A percentile compares a stretch with the other conserved stretches of the same genome.
Conservation (phyloP, 2,329 filamentous ascomycete genomes). For the Fusarium stilboides region DNA sequence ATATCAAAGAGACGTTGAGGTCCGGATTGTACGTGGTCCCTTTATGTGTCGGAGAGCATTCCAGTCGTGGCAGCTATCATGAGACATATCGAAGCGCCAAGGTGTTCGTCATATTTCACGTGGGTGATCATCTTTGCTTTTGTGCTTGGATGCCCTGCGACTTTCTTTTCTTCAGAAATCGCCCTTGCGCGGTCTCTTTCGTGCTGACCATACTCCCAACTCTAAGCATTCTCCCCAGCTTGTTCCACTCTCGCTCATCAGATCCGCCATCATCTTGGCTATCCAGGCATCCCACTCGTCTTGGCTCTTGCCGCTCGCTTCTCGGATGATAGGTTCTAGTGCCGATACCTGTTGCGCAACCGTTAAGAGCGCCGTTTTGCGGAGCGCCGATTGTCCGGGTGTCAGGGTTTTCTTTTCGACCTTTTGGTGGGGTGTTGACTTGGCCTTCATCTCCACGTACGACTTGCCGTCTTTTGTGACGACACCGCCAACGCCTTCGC, state of each 20-base stretch:
- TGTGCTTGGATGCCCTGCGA: constrained; percentile 19
- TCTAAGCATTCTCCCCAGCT: constrained; percentile 89
- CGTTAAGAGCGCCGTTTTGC: constrained; percentile 84
- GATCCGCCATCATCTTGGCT: constrained; percentile 86
- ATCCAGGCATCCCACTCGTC: constrained; percentile 96
- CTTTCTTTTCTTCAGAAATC: constrained; percentile 7
- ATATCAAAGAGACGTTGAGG: constrained; percentile 11
- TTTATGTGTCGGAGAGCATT: constrained; percentile 14
- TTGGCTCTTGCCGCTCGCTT: constrained; percentile 87
- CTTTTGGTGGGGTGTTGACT: constrained; percentile 57
- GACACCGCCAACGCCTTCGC: constrained; percentile 77
- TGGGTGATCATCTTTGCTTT: constrained; percentile 34
- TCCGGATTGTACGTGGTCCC: constrained; percentile 3
- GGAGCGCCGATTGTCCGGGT: constrained; percentile 78
- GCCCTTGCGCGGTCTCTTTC: constrained; percentile 67
- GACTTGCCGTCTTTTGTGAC: constrained; percentile 73
- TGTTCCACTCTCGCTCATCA: constrained; percentile 84
- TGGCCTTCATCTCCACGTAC: constrained; percentile 70
- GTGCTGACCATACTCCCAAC: constrained; percentile 90
- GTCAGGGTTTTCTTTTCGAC: constrained; percentile 69
- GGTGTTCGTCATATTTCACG: constrained; percentile 18
- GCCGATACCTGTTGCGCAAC: constrained; percentile 88
- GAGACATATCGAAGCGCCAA: constrained; percentile 30
- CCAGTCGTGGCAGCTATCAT: constrained; percentile 24
- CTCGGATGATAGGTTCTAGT: constrained; percentile 85